Base-by-base conservation (phyloP, 768 basidiomycete species). In the Boletus pseudopeckii region DNA sequence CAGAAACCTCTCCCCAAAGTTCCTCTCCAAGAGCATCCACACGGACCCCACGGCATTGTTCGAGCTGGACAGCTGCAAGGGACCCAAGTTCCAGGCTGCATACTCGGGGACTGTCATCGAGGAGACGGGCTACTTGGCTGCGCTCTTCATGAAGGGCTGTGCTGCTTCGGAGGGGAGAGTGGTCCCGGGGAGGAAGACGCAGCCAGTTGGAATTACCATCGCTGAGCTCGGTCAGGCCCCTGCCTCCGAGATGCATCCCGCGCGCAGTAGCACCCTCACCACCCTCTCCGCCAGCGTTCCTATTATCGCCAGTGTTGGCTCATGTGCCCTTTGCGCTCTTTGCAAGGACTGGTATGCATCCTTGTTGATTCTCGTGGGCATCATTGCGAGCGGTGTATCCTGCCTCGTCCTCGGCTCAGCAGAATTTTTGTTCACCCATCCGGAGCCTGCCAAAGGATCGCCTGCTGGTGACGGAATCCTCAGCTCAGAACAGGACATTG, bases 51-150 rank as follows among this genome's bases (percentile, higher is more conserved):
- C 52, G 6, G 14, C 43, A 1, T n/a, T 65, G 7, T 52, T 71
- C 7, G 62, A 58, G 10, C 18, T 58, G 20, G 61, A 53, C 34
- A 26, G 54, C 2, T 50, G 33, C 42, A 52, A 46, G 7, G 71
- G 70, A 3, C 88, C 88, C 45, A 91, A 89, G 64, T 92, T 80
- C 69, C 83, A 89, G 53, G 82, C 87, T 0, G 84, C 90, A 57
- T 84, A 26, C 71, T 92, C 44, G 77, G 86, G 68, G 67, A 88
- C 57, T 76, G 75, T 55, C 67, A 62, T 71, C 7, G 68, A n/a
- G 61, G 69, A 34, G 75, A 80, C 63, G 74, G 80, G 49, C 72
- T 82, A 18, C 68, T 80, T 62, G 81, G 89, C 20, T 76, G 71
- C 39, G 82, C 88, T 71, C 74, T 84, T 34, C 30, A 50, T 57